Evolutionary conservation across 768 basidiomycete genomes (phyloP), one percentile per base, ranked within the genome.

Genomic region (Lactifluus piperatus): DNA sequence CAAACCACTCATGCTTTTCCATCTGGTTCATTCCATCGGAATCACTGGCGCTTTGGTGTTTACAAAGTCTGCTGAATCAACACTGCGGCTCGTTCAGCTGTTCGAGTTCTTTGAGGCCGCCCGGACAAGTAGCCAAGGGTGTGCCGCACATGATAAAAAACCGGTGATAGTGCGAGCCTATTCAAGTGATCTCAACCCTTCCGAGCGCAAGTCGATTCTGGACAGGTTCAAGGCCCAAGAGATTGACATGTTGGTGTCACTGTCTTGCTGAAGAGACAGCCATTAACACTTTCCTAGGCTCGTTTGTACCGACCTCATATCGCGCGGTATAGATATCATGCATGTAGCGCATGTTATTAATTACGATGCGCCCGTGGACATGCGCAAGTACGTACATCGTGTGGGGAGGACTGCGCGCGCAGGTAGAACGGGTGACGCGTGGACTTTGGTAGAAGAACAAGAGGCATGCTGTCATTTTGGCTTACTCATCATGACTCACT

Each of bases 321-420:
- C 95, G 3, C 85, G 97, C 57, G 97, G 97, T 11, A 93, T 97
- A 60, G 95, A 98, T 68, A 89, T 99, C 57, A 88, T 85, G 58
- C 84, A 91, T 63, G 91, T 98, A 34, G 82, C 85, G 3, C 90
- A 97, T 71, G 95, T 99, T 30, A 82, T 99, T 48, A 94, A 87
- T 67, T 98, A 99, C 70, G 97, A 99, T 69, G 85, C 83, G 2
- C 94, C 97, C 9, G 80, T 97, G n/a, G 97, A 98, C 70, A 94
- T 97, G 82, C 81, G 92, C 51, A 98, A 98, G 71, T 99, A 99
- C 68, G 91, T 99, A 11, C 97, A 99, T 71, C 86, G 97, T 54
- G 95, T 94, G 9, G 97, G 97, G 22, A 80, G 97, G 45, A 98
- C 97, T 5, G 97, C 97, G 3, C 81, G 97, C 51, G 97, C 97